Base-by-base conservation (phyloP, 345 rosid species). In the Cardamine occulta region DNA sequence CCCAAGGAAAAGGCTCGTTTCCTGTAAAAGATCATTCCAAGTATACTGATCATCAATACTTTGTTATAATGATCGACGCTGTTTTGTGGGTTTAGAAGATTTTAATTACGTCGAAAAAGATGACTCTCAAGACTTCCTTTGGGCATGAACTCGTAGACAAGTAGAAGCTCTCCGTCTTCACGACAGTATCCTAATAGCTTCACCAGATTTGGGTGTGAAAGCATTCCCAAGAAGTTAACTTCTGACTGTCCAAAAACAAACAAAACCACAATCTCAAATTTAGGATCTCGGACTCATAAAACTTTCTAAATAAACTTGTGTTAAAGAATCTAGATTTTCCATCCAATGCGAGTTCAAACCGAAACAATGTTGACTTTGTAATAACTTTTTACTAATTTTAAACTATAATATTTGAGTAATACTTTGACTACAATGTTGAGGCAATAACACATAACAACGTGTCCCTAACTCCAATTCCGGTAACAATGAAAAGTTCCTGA, bases 121-220 rank as follows among this genome's bases (percentile, higher is more conserved):
- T 91, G 98, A 70, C 76, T 88, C 52, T 89, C 94, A 68, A 94
- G 82, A 80, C 91, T 86, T 74, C 96, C 96, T 74, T 76, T 91
- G 10, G 85, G 87, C 91, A 91, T 73, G 77, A 87, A 94, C 80
- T 91, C 96, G 14, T 87, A 94, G 57, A 94, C 96, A 40, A 93
- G 88, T 2, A 88, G 87, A 40, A 89, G 85, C 78, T 86, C 93
- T 32, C 70, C 77, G 48, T 88, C 93, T 58, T 94, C 97, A 87
- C 82, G 84, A 70, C 98, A 94, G 62, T 76, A 91, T 34, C 98
- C 98, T 69, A 94, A 29, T 58, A 94, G 54, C 81, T 73, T 87
- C 19, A 94, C 96, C 63, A 93, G 71, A 68, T 91, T 91, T 7
- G 95, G 95, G 70, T 93, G 98, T 21, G 88, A 88, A 58, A 88